phyloP scores from a whole-genome alignment of 305 asterid genomes.

The Solanum aculeatissimum region DNA sequence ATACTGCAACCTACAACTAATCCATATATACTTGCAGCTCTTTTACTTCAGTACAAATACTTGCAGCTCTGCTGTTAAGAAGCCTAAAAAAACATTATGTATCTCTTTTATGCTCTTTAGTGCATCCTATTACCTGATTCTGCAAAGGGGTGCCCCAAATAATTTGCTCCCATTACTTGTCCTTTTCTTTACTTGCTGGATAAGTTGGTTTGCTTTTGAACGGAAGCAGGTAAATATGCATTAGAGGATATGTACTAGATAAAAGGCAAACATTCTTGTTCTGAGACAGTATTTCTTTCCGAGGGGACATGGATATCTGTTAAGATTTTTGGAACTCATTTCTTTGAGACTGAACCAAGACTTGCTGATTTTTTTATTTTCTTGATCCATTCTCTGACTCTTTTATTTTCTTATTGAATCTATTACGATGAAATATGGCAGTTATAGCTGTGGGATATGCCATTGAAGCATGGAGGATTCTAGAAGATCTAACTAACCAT shows the following conservation, averaged over 20 bases:
- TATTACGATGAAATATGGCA: conserved; percentile 9
- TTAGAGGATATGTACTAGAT: not conserved
- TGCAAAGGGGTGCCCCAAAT: not conserved
- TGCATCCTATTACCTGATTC: not conserved
- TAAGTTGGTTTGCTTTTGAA: not conserved
- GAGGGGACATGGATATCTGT: not conserved
- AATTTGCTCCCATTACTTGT: not conserved
- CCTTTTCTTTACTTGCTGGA: not conserved
- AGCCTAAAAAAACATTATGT: not conserved
- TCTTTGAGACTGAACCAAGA: not conserved
- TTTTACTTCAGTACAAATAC: not conserved
- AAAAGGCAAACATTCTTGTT: not conserved
- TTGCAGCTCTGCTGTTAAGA: not conserved
- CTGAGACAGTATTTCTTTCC: not conserved
- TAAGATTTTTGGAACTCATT: not conserved
- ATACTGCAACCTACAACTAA: not conserved
- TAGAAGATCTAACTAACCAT: conserved; percentile 42
- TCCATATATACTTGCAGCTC: not conserved
- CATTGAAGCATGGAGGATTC: conserved; percentile 71
- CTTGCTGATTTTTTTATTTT: not conserved
- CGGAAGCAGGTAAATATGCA: not conserved
- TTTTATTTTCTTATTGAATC: not conserved
- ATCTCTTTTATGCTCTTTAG: not conserved
- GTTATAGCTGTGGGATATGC: conserved; percentile 78
- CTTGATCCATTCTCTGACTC: not conserved